Percentiles rank a stretch among this genome's conserved stretches.
Conservation (phyloP, 345 rosid species). For the Arabis alpina region DNA sequence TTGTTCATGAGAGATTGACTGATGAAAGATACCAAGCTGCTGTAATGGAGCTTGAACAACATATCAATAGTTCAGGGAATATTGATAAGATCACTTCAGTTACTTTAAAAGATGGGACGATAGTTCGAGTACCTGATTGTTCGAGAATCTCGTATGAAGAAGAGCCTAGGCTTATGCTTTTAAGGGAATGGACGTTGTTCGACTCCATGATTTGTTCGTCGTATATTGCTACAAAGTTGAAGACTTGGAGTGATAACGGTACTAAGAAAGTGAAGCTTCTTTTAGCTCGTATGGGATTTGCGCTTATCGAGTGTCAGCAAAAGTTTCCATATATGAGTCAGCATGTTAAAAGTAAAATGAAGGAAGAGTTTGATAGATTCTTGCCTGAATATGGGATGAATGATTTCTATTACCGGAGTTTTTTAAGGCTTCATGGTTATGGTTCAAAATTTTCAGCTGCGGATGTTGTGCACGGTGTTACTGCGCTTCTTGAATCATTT, state of each 20-base stretch:
- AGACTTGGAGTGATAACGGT: constrained; percentile 98
- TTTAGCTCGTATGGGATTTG: constrained; percentile 95
- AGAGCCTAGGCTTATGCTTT: constrained; percentile 86
- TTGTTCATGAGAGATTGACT: constrained; percentile 89
- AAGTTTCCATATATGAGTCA: constrained; percentile 94
- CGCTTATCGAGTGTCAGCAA: constrained; percentile 91
- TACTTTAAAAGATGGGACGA: constrained; percentile 92
- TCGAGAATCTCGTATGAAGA: constrained; percentile 90
- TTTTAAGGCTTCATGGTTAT: constrained; percentile 84
- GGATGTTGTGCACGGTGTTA: constrained; percentile 92
- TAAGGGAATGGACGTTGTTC: constrained; percentile 93
- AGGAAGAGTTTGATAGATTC: constrained; percentile 80
- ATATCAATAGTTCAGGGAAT: constrained; percentile 79
- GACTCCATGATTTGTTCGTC: constrained; percentile 97
- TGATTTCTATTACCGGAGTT: constrained; percentile 87
- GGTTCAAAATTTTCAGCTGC: constrained; percentile 96
- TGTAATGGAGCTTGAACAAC: constrained; percentile 98
- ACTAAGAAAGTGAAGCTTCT: constrained; percentile 93
- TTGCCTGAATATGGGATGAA: constrained; percentile 88
- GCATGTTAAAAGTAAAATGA: constrained; percentile 87
- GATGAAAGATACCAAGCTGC: constrained; percentile 97
- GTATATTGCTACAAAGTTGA: constrained; percentile 77
- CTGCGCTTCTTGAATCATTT: constrained; percentile 95
- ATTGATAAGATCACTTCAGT: constrained; percentile 76
- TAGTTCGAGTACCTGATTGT: constrained; percentile 82